Base-by-base conservation (phyloP, 1,284 basidiomycete species). In the Fomitiporia mediterranea region DNA sequence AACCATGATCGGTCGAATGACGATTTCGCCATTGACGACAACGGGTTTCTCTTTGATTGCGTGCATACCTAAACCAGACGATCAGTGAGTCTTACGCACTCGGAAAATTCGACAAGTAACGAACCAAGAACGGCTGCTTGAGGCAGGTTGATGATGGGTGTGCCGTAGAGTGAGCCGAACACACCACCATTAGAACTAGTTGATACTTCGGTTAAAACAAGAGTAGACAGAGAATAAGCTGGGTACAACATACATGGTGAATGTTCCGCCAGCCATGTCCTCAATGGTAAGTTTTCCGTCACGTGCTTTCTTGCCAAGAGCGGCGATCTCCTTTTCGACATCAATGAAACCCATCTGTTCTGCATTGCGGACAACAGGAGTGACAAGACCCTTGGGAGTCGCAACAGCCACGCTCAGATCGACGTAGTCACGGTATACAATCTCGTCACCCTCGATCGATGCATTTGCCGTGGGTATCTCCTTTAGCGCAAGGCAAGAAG, bases 401-500 rank as follows among this genome's bases (percentile, higher is more conserved):
- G 94, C 92, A 50, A 99, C 96, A 30, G 97, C 97, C 21, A 99
- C 92, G 64, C 87, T 91, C 63, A 98, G 73, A 70, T 98, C 94
- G 62, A 95, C 93, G 68, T 88, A 98, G 74, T 98, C 96, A 59
- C 85, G 82, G 78, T 98, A 98, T 44, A 98, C 90, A 64, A 98
- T 97, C 70, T 93, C 87, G 64, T 98, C 94, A 34, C 86, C 91
- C 70, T 98, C 96, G 66, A 99, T 98, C 62, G 86, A 89, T 37
- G 95, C 96, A 72, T 99, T 99, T 60, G 94, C 96, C 7, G 83
- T 84, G 17, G 94, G 95, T 59, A 99, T 91, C 73, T 98, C 96
- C 72, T 89, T 84, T 63, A 99, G 76, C 7, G 93, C 94, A 35
- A 98, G 77, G 46, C 82, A 78, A 51, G 83, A 89, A 2, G 97